Conservation (phyloP, 352 stramenopile genomes). For the Pythium phragmiticola region DNA sequence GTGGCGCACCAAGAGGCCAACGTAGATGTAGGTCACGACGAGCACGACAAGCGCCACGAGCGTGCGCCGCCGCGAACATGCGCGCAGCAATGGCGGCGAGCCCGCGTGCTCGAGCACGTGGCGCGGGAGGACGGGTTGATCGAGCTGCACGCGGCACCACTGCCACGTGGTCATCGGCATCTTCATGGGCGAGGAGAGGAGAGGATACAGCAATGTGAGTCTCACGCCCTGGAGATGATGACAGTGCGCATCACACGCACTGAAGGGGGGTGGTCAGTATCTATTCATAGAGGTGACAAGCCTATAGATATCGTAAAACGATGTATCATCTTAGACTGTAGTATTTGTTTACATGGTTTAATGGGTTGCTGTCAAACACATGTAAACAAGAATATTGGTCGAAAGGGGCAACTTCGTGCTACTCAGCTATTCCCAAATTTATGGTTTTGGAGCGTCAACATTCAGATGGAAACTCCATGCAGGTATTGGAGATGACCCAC, state of each 20-base stretch:
- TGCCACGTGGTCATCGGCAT: slow-evolving; percentile 18
- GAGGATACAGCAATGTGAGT: not conserved
- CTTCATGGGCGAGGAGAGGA: slow-evolving; percentile 2
- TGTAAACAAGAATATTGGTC: too few relatives aligned
- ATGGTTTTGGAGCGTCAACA: too few relatives aligned
- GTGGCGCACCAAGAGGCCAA: slow-evolving; percentile 66
- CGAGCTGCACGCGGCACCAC: slow-evolving; percentile 48
- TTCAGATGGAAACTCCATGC: too few relatives aligned
- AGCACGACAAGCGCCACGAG: slow-evolving; percentile 36
- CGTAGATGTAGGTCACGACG: slow-evolving; percentile 46
- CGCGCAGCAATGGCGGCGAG: slow-evolving; percentile 12
- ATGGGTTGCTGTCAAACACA: too few relatives aligned
- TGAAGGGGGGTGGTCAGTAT: too few relatives aligned
- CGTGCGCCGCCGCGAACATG: slow-evolving; percentile 26
- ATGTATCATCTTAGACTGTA: too few relatives aligned
- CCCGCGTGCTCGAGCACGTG: slow-evolving; percentile 21
- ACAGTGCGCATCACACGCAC: too few relatives aligned
- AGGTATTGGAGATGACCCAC: too few relatives aligned
- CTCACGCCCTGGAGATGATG: not conserved
- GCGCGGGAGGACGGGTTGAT: slow-evolving; percentile 60
- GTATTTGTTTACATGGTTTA: too few relatives aligned
- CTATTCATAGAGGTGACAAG: too few relatives aligned
- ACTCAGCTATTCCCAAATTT: slow-evolving; percentile 1
- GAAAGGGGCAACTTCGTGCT: too few relatives aligned
- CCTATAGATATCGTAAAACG: too few relatives aligned